Evolutionary conservation across 805 yeast genomes (phyloP).

Genomic region (Starmerella bombicola): DNA sequence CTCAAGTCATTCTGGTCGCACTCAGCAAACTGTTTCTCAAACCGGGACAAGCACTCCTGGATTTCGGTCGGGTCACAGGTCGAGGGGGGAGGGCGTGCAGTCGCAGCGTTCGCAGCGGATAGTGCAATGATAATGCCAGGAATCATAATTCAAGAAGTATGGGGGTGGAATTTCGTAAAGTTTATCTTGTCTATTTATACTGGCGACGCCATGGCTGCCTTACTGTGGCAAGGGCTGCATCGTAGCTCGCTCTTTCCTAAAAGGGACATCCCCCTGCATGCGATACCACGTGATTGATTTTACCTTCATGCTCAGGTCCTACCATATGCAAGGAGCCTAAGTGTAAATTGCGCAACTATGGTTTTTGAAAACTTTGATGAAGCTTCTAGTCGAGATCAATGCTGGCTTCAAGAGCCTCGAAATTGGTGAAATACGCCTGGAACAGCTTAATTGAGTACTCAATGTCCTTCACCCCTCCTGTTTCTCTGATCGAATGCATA

Average conservation of each 20-base stretch:
- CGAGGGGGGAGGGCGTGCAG: slow-evolving; percentile 12
- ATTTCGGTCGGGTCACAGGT: slow-evolving; percentile 15
- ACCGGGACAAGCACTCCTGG: slow-evolving; percentile 12
- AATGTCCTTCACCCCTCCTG: slow-evolving; percentile 71
- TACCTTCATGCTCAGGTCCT: too few species aligned
- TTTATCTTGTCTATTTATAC: too few species aligned
- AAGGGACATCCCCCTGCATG: too few species aligned
- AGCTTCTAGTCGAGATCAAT: slow-evolving; percentile 13
- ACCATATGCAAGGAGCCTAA: too few species aligned
- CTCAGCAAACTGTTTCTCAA: slow-evolving; percentile 12
- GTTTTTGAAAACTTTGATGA: too few species aligned
- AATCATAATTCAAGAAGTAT: too few species aligned
- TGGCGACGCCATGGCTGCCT: too few species aligned
- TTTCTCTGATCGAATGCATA: slow-evolving; percentile 90
- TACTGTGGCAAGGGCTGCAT: too few species aligned
- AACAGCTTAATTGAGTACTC: slow-evolving; percentile 50
- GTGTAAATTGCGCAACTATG: too few species aligned
- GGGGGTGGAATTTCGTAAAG: too few species aligned
- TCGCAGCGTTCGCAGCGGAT: not conserved
- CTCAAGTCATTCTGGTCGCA: slow-evolving; percentile 15
- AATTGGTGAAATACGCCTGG: slow-evolving; percentile 40
- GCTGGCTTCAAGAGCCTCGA: slow-evolving; percentile 7
- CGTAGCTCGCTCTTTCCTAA: too few species aligned
- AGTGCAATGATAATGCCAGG: not conserved
- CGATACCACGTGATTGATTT: too few species aligned